A percentile compares a stretch with the other conserved stretches of the same genome.
These are phyloP conservation scores for Scedosporium apiospermum DNA, from an alignment of 2,329 filamentous ascomycete species.

Conservation along the genomic window DNA sequence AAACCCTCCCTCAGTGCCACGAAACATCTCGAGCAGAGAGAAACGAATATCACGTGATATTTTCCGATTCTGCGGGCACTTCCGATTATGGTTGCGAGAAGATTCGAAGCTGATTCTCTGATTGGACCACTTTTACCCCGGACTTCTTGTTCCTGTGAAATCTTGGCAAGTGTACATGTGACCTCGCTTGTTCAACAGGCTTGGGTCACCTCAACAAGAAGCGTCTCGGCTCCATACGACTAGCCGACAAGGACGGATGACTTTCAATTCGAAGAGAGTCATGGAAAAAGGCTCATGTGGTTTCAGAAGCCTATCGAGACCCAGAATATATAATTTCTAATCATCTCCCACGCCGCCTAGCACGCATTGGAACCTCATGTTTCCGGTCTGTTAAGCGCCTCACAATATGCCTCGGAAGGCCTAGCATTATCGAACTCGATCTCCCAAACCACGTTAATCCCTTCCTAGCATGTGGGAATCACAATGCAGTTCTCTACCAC, in stretches of 20 bases:
- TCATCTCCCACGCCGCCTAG: too few relatives aligned
- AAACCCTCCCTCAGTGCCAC: too few relatives aligned
- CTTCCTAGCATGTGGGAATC: neutral
- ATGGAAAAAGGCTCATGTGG: too few relatives aligned
- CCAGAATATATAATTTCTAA: too few relatives aligned
- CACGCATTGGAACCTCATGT: too few relatives aligned
- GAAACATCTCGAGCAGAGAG: too few relatives aligned
- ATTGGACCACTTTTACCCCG: neutral
- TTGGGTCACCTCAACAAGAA: neutral
- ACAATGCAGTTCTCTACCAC: neutral
- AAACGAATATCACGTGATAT: neutral
- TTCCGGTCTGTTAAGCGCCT: neutral
- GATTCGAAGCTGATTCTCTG: neutral
- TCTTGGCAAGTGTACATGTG: slow-evolving; percentile 1
- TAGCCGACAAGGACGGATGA: neutral
- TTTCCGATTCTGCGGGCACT: neutral
- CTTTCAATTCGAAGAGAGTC: neutral
- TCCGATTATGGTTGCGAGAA: neutral
- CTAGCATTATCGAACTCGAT: neutral
- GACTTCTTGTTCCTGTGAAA: neutral
- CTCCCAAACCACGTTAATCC: neutral
- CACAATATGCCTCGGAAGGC: neutral
- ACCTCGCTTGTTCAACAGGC: neutral
- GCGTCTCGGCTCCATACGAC: neutral
- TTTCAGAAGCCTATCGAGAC: too few relatives aligned